Conservation (phyloP, 2,329 filamentous ascomycete species). For the Fusarium illudens region DNA sequence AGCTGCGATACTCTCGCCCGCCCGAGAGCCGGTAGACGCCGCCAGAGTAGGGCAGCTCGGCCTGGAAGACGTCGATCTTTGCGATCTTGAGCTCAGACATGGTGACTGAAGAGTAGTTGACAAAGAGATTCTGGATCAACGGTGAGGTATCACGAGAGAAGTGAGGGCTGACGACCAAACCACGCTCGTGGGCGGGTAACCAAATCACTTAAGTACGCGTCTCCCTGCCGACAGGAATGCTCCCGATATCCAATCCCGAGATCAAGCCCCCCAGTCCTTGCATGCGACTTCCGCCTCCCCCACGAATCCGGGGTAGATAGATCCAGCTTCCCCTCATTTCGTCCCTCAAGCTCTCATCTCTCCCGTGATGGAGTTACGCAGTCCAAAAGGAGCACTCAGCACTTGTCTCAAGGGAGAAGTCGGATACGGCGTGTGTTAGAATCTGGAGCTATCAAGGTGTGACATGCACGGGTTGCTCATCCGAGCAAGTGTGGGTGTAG, state of each 20-base stretch:
- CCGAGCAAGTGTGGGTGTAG: neutral
- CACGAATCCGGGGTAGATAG: neutral
- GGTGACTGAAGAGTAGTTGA: conserved; percentile 23
- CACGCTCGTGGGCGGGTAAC: neutral
- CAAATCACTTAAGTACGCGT: neutral
- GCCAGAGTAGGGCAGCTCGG: conserved; percentile 21
- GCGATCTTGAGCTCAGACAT: conserved; percentile 31
- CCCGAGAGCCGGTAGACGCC: conserved; percentile 27
- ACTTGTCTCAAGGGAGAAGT: neutral
- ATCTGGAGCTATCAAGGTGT: neutral
- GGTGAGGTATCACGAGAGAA: neutral
- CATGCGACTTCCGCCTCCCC: neutral
- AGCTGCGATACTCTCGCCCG: conserved; percentile 25
- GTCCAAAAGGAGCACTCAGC: neutral
- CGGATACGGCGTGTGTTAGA: neutral
- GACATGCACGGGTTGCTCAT: conserved; percentile 3
- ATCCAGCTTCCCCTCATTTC: neutral
- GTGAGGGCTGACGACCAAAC: neutral
- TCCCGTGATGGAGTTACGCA: neutral
- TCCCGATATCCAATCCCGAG: neutral
- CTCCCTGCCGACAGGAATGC: neutral
- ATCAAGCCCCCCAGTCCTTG: neutral
- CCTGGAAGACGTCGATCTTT: conserved; percentile 32
- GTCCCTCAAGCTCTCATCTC: neutral
- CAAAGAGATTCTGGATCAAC: neutral